Conservation (phyloP, 2,329 filamentous ascomycete species). For the Geosmithia flava region DNA sequence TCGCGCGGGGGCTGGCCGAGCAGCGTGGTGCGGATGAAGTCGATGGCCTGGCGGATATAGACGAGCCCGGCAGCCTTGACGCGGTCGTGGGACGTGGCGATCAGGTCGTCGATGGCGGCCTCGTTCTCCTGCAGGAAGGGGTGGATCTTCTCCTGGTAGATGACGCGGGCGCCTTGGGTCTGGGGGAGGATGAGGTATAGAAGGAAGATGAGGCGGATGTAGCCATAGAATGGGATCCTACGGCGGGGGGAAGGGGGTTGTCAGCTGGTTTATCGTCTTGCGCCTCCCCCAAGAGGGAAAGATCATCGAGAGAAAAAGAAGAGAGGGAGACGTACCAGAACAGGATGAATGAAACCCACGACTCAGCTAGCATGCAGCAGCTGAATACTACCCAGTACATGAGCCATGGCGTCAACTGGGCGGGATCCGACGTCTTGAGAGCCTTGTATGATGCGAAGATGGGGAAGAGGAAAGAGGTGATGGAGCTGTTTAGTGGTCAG, state of each 20-base stretch:
- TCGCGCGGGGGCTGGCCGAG: conserved; percentile 58
- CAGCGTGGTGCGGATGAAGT: conserved; percentile 61
- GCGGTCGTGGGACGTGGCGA: conserved; percentile 67
- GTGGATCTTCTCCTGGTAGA: conserved; percentile 78
- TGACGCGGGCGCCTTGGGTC: conserved; percentile 78
- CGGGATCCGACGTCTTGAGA: conserved; percentile 80
- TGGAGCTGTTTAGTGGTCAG: conserved; percentile 41
- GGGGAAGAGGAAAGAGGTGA: conserved; percentile 85
- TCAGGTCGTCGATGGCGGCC: conserved; percentile 78
- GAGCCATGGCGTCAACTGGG: conserved; percentile 88
- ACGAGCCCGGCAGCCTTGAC: conserved; percentile 64
- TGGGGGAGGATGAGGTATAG: conserved; percentile 95
- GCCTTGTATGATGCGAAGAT: conserved; percentile 98
- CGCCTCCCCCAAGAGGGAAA: neutral
- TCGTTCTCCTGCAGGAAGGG: conserved; percentile 86
- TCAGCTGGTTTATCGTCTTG: neutral
- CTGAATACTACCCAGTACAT: conserved; percentile 98
- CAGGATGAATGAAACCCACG: conserved; percentile 77
- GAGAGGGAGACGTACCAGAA: conserved; percentile 44
- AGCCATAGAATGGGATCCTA: conserved; percentile 87
- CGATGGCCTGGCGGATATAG: conserved; percentile 60
- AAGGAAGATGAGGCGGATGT: conserved; percentile 75
- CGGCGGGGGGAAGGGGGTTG: neutral
- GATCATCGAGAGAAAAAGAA: neutral
- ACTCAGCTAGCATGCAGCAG: conserved; percentile 70